phyloP scores from a whole-genome alignment of 768 basidiomycete species.

The Tylopilus intermedius region DNA sequence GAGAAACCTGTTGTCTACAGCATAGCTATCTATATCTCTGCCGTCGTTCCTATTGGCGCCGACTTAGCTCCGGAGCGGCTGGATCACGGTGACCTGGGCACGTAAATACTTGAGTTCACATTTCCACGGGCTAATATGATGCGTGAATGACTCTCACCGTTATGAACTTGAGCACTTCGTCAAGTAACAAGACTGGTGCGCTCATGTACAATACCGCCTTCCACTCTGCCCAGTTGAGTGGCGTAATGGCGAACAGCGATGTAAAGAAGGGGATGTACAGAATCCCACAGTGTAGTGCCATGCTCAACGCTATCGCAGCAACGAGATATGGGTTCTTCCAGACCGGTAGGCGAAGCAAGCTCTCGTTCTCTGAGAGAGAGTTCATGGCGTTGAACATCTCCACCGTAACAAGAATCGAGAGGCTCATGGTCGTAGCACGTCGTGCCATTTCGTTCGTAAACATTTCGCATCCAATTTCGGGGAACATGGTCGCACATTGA shows the following conservation, averaged over 20 bases:
- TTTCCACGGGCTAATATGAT: background rate
- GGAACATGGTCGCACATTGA: conserved; percentile 76
- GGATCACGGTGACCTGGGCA: conserved; percentile 48
- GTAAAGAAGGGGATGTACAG: conserved; percentile 97
- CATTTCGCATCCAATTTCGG: conserved; percentile 92
- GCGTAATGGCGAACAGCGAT: conserved; percentile 83
- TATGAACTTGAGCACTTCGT: conserved; percentile 84
- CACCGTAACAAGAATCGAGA: conserved; percentile 92
- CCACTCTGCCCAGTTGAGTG: conserved; percentile 95
- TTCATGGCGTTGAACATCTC: conserved; percentile 99
- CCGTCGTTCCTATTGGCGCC: background rate
- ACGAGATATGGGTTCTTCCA: conserved; percentile 96
- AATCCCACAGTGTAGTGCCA: conserved; percentile 91
- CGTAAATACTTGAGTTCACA: background rate
- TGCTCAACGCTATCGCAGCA: conserved; percentile 82
- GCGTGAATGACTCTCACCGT: conserved; percentile 46
- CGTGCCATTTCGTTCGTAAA: conserved; percentile 85
- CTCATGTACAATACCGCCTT: conserved; percentile 85
- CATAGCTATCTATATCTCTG: background rate
- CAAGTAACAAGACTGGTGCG: conserved; percentile 82
- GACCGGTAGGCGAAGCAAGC: conserved; percentile 77
- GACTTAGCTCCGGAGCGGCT: conserved; percentile 50
- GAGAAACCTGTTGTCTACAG: background rate
- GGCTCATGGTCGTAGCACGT: conserved; percentile 89
- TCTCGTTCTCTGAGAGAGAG: conserved; percentile 96